phyloP scores from a whole-genome alignment of 2,329 filamentous ascomycete genomes.

The Thelonectria olida region DNA sequence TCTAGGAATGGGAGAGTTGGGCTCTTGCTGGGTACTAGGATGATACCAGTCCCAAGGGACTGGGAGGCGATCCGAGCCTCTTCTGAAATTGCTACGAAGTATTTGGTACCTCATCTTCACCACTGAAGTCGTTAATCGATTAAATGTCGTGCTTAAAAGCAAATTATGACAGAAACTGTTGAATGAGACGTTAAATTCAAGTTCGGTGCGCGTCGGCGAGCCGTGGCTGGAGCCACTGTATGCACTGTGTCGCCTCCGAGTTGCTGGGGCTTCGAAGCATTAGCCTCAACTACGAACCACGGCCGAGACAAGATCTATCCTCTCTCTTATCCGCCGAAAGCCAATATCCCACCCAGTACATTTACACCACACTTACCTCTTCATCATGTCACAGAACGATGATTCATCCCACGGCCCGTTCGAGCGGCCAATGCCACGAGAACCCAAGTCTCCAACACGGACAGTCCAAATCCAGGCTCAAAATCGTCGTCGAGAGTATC shows the following conservation, averaged over 20 bases:
- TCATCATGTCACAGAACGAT: background rate
- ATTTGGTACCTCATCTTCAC: too few species aligned
- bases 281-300: too few species aligned
- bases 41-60: background rate
- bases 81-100: background rate
- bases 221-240: background rate
- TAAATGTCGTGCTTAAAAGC: too few species aligned
- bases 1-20: too few species aligned
- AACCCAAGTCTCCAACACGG: constrained; percentile 52
- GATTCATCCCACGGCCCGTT: background rate
- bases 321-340: too few species aligned
- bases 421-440: constrained; percentile 55
- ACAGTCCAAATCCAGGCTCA: constrained; percentile 65
- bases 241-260: background rate
- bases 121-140: too few species aligned
- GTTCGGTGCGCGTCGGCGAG: background rate
- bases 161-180: background rate
- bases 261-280: background rate
- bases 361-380: background rate
- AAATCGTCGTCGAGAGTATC: constrained; percentile 81
- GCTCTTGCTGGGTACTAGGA: too few species aligned
- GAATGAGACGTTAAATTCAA: background rate
- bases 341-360: too few species aligned
- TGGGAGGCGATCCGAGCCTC: background rate
- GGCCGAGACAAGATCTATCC: too few species aligned